These are phyloP conservation scores for Paradendryphiella salina DNA, from an alignment of 2,329 filamentous ascomycete species.

Conservation along the genomic window DNA sequence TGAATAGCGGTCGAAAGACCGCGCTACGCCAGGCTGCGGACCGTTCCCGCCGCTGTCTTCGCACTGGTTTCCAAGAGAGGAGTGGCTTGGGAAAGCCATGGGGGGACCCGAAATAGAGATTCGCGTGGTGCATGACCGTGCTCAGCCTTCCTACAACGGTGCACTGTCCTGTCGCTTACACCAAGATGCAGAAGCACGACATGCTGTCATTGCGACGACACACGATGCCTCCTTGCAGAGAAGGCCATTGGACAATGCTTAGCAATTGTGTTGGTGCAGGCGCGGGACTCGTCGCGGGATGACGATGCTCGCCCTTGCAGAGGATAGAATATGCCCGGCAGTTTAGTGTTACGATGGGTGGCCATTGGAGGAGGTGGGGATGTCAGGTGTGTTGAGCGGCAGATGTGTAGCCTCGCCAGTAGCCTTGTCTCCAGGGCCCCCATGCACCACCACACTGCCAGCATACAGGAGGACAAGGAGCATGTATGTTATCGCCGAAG, in stretches of 20 bases:
- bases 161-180: constrained; percentile 35
- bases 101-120: constrained; percentile 38
- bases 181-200: constrained; percentile 24
- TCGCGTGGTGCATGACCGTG: constrained; percentile 25
- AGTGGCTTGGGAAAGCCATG: constrained; percentile 34
- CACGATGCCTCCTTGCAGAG: constrained; percentile 8
- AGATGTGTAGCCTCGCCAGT: constrained; percentile 24
- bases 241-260: constrained; percentile 6
- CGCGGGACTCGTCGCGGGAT: constrained; percentile 6
- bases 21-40: constrained; percentile 43
- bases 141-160: constrained; percentile 41
- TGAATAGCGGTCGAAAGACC: constrained; percentile 21
- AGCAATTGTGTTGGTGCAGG: constrained; percentile 7
- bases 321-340: constrained; percentile 15
- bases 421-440: constrained; percentile 14
- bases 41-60: constrained; percentile 44
- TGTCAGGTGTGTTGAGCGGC: constrained; percentile 25
- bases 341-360: constrained; percentile 6
- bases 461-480: constrained; percentile 13
- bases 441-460: constrained; percentile 7
- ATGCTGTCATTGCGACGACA: constrained; percentile 24
- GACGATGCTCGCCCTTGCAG: constrained; percentile 22
- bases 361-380: constrained; percentile 25
- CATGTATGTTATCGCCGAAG: constrained; percentile 15
- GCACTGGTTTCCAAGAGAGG: constrained; percentile 37